These are phyloP conservation scores for Fusarium chlamydosporum DNA, from an alignment of 2,329 filamentous ascomycete species.

Conservation along the genomic window DNA sequence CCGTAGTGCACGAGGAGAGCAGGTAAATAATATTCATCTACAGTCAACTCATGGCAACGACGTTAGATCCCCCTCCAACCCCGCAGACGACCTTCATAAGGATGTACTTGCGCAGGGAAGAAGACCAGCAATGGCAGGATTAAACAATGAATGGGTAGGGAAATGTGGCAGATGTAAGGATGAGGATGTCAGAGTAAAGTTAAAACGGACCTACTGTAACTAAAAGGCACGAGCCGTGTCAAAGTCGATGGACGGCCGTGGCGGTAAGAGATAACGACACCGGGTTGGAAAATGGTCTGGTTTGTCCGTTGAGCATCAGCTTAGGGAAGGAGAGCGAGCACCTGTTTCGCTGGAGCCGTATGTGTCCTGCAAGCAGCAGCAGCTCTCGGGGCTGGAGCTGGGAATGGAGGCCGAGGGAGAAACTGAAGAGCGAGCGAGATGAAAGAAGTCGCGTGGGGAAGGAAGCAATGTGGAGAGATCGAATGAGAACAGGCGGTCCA, in stretches of 20 bases:
- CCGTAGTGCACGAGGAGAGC: slow-evolving; percentile 27
- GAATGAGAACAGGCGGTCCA: slow-evolving; percentile 54
- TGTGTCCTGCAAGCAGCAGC: slow-evolving; percentile 54
- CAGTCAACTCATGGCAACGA: slow-evolving; percentile 49
- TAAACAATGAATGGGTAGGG: slow-evolving; percentile 39
- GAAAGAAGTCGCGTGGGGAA: slow-evolving; percentile 56
- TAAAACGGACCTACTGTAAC: slow-evolving; percentile 51
- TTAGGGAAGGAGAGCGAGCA: slow-evolving; percentile 46
- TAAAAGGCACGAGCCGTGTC: slow-evolving; percentile 42
- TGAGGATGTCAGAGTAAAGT: slow-evolving; percentile 40
- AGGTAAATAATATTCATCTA: slow-evolving; percentile 46
- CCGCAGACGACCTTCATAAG: slow-evolving; percentile 51
- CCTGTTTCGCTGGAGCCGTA: slow-evolving; percentile 53
- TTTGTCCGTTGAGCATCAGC: slow-evolving; percentile 46
- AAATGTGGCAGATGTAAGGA: slow-evolving; percentile 39
- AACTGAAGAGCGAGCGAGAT: slow-evolving; percentile 53
- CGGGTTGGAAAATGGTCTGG: slow-evolving; percentile 50
- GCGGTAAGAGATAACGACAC: slow-evolving; percentile 52
- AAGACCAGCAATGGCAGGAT: slow-evolving; percentile 39
- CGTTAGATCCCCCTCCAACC: slow-evolving; percentile 49
- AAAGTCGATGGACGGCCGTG: slow-evolving; percentile 46
- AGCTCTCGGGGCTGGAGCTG: slow-evolving; percentile 51
- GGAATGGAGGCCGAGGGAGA: slow-evolving; percentile 52
- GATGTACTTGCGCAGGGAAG: slow-evolving; percentile 36
- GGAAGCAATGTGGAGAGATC: slow-evolving; percentile 54